phyloP scores from a whole-genome alignment of 495 filamentous ascomycete genomes.

The Talaromyces adpressus region DNA sequence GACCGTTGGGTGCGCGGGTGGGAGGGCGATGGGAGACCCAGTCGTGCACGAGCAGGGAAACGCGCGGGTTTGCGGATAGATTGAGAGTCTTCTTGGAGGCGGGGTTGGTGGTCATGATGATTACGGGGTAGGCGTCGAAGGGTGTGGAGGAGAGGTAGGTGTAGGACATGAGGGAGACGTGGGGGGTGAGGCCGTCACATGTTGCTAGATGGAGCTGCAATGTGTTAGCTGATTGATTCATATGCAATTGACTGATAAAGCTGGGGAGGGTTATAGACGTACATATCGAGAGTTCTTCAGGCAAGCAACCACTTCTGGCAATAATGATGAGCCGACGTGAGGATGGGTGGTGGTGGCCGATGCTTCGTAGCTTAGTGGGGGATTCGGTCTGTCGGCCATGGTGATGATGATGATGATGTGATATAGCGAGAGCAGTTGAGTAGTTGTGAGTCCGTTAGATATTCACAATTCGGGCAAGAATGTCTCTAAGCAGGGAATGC shows the following conservation, averaged over 20 bases:
- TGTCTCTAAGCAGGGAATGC: background rate
- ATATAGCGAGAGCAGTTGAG: no score
- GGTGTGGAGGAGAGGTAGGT: slow-evolving; percentile 88
- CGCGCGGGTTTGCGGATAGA: slow-evolving; percentile 77
- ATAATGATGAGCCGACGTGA: slow-evolving; percentile 60
- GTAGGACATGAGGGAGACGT: slow-evolving; percentile 98
- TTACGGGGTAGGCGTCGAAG: slow-evolving; percentile 61
- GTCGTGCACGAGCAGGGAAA: slow-evolving; percentile 94
- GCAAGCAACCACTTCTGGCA: slow-evolving; percentile 78
- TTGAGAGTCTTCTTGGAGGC: slow-evolving; percentile 85
- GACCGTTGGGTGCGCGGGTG: slow-evolving; percentile 50
- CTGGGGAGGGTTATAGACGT: slow-evolving; percentile 18
- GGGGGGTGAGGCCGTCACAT: slow-evolving; percentile 71
- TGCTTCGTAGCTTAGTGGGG: slow-evolving; percentile 67
- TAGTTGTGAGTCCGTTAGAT: no score
- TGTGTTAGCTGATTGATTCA: background rate
- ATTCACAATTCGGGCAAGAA: background rate
- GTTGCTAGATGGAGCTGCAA: slow-evolving; percentile 89
- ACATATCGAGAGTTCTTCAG: slow-evolving; percentile 95
- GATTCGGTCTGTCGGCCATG: slow-evolving; percentile 42
- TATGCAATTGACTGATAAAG: background rate
- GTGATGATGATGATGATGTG: background rate
- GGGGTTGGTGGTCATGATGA: slow-evolving; percentile 91
- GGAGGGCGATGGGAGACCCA: slow-evolving; percentile 95
- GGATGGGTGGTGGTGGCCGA: slow-evolving; percentile 66